These are phyloP conservation scores for Eimeria brunetti DNA, from an alignment of 169 alveolate species.

Conservation along the genomic window DNA sequence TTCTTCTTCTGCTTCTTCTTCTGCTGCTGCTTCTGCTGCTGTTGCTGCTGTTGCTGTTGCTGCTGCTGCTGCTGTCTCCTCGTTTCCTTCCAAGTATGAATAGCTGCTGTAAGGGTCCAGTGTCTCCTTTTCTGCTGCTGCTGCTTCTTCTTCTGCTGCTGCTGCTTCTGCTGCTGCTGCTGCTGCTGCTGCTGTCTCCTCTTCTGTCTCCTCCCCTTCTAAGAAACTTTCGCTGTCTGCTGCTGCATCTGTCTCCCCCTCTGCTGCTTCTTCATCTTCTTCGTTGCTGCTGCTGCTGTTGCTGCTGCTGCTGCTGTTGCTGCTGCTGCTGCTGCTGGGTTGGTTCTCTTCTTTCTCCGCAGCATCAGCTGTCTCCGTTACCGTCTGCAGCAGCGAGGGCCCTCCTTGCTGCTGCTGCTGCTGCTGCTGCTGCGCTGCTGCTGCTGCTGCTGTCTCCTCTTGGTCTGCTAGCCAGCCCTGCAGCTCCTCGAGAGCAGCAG, in stretches of 20 bases:
- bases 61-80: slow-evolving; percentile 11
- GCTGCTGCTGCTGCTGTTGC: slow-evolving; percentile 25
- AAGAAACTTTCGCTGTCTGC: background rate
- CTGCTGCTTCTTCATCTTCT: background rate
- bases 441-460: slow-evolving; percentile 5
- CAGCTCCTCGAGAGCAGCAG: background rate
- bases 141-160: background rate
- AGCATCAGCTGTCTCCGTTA: background rate
- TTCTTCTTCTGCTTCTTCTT: background rate
- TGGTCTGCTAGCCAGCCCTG: background rate
- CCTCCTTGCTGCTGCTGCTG: background rate
- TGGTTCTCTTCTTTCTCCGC: background rate
- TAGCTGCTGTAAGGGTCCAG: background rate
- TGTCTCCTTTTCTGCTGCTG: background rate
- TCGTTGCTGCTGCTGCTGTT: background rate
- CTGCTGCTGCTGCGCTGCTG: slow-evolving; percentile 3
- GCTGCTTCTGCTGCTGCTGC: background rate
- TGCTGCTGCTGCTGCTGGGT: background rate
- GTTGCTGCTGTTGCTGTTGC: background rate
- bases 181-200: background rate
- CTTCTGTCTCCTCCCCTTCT: background rate
- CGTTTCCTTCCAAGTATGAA: background rate
- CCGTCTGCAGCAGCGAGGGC: background rate
- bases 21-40: background rate
- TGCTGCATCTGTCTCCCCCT: background rate